phyloP scores from a whole-genome alignment of 1,284 basidiomycete genomes.

The Anthracocystis walkeri region DNA sequence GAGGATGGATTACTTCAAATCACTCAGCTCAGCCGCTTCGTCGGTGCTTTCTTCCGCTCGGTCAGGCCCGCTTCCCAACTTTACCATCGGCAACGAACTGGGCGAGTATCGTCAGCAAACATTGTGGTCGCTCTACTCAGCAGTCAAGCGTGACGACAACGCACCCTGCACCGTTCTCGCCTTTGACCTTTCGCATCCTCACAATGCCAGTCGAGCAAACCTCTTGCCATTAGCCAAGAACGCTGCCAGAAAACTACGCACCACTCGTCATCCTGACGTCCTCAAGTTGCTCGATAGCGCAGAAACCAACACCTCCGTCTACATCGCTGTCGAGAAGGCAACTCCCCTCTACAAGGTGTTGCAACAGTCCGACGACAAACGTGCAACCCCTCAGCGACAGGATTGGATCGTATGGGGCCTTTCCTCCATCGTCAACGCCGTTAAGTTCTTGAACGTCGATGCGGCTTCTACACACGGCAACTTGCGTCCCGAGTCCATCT shows the following conservation, averaged over 20 bases:
- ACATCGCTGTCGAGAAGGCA: slow-evolving; percentile 94
- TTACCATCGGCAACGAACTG: slow-evolving; percentile 83
- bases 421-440: slow-evolving; percentile 86
- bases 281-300: slow-evolving; percentile 88
- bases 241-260: slow-evolving; percentile 87
- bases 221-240: slow-evolving; percentile 83
- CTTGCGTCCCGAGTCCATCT: slow-evolving; percentile 82
- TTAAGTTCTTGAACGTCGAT: slow-evolving; percentile 87
- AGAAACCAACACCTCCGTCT: slow-evolving; percentile 86
- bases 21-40: slow-evolving; percentile 84
- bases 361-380: slow-evolving; percentile 63
- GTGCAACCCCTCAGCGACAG: slow-evolving; percentile 73
- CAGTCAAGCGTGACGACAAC: slow-evolving; percentile 84
- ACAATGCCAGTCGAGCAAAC: slow-evolving; percentile 47
- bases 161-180: slow-evolving; percentile 69
- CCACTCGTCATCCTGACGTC: slow-evolving; percentile 92
- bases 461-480: slow-evolving; percentile 81
- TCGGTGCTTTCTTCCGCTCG: slow-evolving; percentile 80
- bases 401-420: slow-evolving; percentile 96
- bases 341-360: slow-evolving; percentile 80
- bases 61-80: slow-evolving; percentile 91
- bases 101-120: slow-evolving; percentile 76
- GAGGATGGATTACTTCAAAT: slow-evolving; percentile 84
- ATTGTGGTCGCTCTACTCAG: slow-evolving; percentile 89
- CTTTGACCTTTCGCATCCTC: slow-evolving; percentile 57